Evolutionary conservation across 306 rosid species (phyloP).

Genomic region (Arachis stenosperma): DNA sequence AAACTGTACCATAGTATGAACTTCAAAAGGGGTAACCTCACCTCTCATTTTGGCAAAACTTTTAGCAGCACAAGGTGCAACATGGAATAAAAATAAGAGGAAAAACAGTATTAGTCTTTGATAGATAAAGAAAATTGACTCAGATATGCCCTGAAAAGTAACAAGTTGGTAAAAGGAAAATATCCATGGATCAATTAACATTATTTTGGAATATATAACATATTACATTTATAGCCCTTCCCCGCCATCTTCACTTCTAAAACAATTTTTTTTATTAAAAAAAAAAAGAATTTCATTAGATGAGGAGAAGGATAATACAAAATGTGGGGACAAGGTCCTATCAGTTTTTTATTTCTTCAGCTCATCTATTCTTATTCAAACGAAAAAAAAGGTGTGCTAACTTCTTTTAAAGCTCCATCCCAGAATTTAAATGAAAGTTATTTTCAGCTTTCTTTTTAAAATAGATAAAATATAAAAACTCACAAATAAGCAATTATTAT

Average conservation of each 20-base stretch:
- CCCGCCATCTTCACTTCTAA: conserved; percentile 16
- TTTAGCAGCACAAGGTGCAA: conserved; percentile 39
- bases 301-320: too few species aligned
- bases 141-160: conserved; percentile 10
- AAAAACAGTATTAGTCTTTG: conserved; percentile 43
- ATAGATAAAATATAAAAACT: too few species aligned
- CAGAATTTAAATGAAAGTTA: not conserved
- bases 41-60: conserved; percentile 94
- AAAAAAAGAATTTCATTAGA: too few species aligned
- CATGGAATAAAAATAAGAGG: conserved; percentile 41
- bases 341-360: too few species aligned
- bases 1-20: conserved; percentile 23
- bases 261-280: not conserved
- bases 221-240: not conserved
- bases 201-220: conserved; percentile 7
- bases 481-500: too few species aligned
- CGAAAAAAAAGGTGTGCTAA: too few species aligned
- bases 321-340: too few species aligned
- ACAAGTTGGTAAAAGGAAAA: conserved; percentile 22
- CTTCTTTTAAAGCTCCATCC: too few species aligned
- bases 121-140: conserved; percentile 41
- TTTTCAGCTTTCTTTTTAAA: too few species aligned
- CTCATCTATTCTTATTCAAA: too few species aligned
- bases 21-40: conserved; percentile 49
- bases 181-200: conserved; percentile 27